Percentiles rank a stretch among this genome's conserved stretches.
These are phyloP conservation scores for Penicillium arizonense DNA, from an alignment of 495 filamentous ascomycete genomes.

Conservation along the genomic window DNA sequence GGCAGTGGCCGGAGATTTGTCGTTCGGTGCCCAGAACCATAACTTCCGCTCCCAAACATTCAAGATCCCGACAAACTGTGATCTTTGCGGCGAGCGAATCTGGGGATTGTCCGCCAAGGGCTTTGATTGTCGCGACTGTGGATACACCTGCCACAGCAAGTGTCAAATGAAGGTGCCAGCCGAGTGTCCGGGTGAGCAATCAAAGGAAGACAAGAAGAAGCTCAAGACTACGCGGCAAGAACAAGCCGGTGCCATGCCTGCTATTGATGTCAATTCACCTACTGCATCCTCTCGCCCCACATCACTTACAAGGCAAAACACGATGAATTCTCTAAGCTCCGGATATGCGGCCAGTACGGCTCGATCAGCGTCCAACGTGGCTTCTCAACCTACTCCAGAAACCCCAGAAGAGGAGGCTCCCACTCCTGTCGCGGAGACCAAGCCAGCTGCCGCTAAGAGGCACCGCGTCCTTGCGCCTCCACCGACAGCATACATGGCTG, in stretches of 20 bases:
- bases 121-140: slow-evolving; percentile 91
- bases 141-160: slow-evolving; percentile 97
- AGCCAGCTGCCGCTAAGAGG: slow-evolving; percentile 47
- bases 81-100: slow-evolving; percentile 91
- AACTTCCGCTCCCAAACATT: slow-evolving; percentile 97
- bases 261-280: slow-evolving; percentile 32
- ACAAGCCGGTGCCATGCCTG: slow-evolving; percentile 60
- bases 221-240: slow-evolving; percentile 80
- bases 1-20: slow-evolving; percentile 82
- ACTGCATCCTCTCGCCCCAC: slow-evolving; percentile 42
- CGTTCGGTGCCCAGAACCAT: slow-evolving; percentile 86
- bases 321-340: slow-evolving; percentile 89
- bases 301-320: slow-evolving; percentile 74
- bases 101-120: slow-evolving; percentile 97
- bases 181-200: slow-evolving; percentile 89
- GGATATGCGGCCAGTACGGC: slow-evolving; percentile 80
- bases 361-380: slow-evolving; percentile 64
- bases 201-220: slow-evolving; percentile 92
- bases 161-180: slow-evolving; percentile 98
- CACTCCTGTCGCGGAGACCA: slow-evolving; percentile 31
- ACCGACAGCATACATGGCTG: slow-evolving; percentile 71
- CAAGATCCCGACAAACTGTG: slow-evolving; percentile 98
- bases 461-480: slow-evolving; percentile 84
- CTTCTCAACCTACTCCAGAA: slow-evolving; percentile 37
- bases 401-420: slow-evolving; percentile 33